Evolutionary conservation across 2,329 filamentous ascomycete species (phyloP).

Genomic region (Ophiostoma ulmi): DNA sequence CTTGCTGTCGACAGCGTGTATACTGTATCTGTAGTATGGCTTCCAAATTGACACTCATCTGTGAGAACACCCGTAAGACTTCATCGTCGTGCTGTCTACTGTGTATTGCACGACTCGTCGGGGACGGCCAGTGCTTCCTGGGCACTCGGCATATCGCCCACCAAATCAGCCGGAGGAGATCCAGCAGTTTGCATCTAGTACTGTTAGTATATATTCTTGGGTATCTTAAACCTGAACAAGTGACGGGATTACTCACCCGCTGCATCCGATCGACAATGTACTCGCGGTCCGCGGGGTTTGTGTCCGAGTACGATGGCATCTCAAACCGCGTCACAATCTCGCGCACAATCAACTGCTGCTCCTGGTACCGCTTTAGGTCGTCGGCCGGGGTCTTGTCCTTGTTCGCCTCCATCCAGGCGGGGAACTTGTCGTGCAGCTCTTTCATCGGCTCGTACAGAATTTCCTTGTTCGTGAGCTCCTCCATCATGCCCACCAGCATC

Average conservation of each 20-base stretch:
- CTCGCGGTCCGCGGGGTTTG: conserved; percentile 73
- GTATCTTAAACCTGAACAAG: too few species aligned
- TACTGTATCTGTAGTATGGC: conserved; percentile 1
- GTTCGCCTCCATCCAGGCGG: conserved; percentile 80
- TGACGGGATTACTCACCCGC: conserved; percentile 56
- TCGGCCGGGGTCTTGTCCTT: conserved; percentile 58
- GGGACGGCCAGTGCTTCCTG: conserved; percentile 63
- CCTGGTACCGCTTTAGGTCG: conserved; percentile 73
- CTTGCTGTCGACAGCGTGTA: neutral
- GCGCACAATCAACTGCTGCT: conserved; percentile 70
- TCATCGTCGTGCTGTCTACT: conserved; percentile 39
- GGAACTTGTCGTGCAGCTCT: conserved; percentile 89
- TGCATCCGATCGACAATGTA: conserved; percentile 98
- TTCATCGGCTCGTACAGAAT: conserved; percentile 99
- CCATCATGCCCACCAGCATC: conserved; percentile 97
- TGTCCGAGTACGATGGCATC: conserved; percentile 71
- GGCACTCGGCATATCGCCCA: conserved; percentile 81
- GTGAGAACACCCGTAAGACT: neutral
- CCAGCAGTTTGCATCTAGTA: conserved; percentile 91
- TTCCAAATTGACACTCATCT: neutral
- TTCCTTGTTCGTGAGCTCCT: conserved; percentile 96
- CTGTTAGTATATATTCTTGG: neutral
- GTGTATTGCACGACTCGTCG: conserved; percentile 59
- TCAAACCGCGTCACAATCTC: conserved; percentile 92
- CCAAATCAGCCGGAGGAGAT: conserved; percentile 81